Evolutionary conservation across 345 rosid species (phyloP), one percentile per base, ranked within the genome.

Genomic region (Rhizophora mangle): DNA sequence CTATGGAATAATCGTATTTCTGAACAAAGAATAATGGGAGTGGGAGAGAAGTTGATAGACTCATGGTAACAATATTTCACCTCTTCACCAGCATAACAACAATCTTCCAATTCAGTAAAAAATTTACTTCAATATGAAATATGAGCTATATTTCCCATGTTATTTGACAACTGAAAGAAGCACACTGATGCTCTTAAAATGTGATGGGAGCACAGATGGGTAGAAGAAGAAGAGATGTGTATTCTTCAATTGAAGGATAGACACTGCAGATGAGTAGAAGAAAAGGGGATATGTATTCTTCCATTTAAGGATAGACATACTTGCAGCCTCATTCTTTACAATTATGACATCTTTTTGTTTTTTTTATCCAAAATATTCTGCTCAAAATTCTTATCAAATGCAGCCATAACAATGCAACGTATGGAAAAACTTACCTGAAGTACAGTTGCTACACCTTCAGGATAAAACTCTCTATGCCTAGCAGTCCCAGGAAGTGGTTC

Each of bases 401-500:
- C 58, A 22, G 43, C 20, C 21, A 46, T 64, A 62, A 51, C 27
- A 26, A 63, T 51, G 29, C 60, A 13, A 53, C 57, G 73, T 37
- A 57, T 27, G 68, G 52, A 47, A 74, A n/a, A 77, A 74, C 85
- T 68, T 66, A 88, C 99, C 96, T 88, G 85, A 37, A 95, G 96
- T 73, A 84, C 79, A 74, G 84, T 83, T 57, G 99, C 97, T 60
- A 95, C 96, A 65, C 99, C 99, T 86, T 95, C 99, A 5, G 99
- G 99, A 81, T 95, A 95, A 83, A 95, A 95, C 82, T 95, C 99
- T 74, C 99, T 84, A 72, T 95, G 99, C 72, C 97, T 88, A 73
- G 96, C 96, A 79, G 99, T 95, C 73, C 98, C 99, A 65, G 99
- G 99, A 82, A 95, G 90, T 67, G 99, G 96, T 64, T 92, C 96